A percentile compares a stretch with the other conserved stretches of the same genome.
phyloP scores from a whole-genome alignment of 495 filamentous ascomycete genomes.

The Neurospora intermedia region DNA sequence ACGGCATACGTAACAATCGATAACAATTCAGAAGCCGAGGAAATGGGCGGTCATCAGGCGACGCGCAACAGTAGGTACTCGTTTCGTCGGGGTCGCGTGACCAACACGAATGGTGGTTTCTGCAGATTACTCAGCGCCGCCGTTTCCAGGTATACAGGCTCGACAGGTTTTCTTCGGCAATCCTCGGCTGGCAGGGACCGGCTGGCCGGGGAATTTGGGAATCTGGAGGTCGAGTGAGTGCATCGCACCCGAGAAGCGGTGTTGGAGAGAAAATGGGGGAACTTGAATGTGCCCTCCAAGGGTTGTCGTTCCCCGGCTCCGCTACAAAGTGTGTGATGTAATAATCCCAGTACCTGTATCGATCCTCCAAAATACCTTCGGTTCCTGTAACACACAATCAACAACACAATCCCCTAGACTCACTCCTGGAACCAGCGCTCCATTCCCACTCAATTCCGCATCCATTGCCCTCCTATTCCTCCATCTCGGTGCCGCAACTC shows the following conservation, averaged over 20 bases:
- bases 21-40: not conserved
- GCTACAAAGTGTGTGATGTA: not conserved
- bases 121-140: not conserved
- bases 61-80: not conserved
- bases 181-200: conserved; percentile 22
- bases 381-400: not conserved
- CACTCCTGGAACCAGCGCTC: not conserved
- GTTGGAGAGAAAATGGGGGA: not conserved
- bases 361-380: not conserved
- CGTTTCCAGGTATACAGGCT: not conserved
- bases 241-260: not conserved
- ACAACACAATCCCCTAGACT: not conserved
- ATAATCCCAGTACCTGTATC: not conserved
- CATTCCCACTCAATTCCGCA: not conserved
- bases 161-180: conserved; percentile 18
- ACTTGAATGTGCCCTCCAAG: not conserved
- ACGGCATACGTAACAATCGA: not conserved
- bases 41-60: not conserved
- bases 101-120: not conserved
- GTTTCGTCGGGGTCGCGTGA: not conserved
- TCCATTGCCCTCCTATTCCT: not conserved
- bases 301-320: not conserved
- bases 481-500: not conserved
- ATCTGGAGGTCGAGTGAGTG: not conserved
- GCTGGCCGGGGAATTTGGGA: not conserved